Conservation (phyloP, 768 basidiomycete species). For the Lactarius akahatsu region DNA sequence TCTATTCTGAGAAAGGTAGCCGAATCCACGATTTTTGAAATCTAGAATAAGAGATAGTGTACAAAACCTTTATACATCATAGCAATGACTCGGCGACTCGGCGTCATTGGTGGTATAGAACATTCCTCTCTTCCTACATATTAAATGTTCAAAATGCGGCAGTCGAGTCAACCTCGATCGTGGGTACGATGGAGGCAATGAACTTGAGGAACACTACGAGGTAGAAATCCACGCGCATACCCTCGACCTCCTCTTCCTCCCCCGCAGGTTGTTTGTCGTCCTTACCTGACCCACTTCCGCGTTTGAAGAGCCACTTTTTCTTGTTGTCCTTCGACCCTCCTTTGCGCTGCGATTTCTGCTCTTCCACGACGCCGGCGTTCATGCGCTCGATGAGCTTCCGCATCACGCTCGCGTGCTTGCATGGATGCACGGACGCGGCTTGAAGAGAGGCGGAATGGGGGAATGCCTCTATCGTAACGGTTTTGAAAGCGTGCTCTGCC, state of each 20-base stretch:
- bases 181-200: conserved; percentile 97
- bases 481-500: conserved; percentile 96
- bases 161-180: conserved; percentile 96
- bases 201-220: conserved; percentile 99
- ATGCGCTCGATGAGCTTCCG: conserved; percentile 99
- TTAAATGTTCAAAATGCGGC: conserved; percentile 43
- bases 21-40: conserved; percentile 5
- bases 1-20: conserved; percentile 1
- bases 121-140: conserved; percentile 12
- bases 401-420: conserved; percentile 99
- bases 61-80: conserved; percentile 24
- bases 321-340: conserved; percentile 46
- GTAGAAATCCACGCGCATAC: conserved; percentile 97
- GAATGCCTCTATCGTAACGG: conserved; percentile 97
- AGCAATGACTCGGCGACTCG: conserved; percentile 9
- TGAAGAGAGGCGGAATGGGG: conserved; percentile 87
- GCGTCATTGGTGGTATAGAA: conserved; percentile 23
- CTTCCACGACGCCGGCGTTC: conserved; percentile 84
- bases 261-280: conserved; percentile 46
- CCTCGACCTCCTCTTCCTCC: conserved; percentile 78
- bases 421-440: conserved; percentile 94
- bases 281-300: conserved; percentile 58
- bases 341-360: conserved; percentile 72
- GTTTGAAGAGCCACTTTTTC: conserved; percentile 83
- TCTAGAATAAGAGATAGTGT: conserved; percentile 25